A percentile compares a stretch with the other conserved stretches of the same genome.
These are phyloP conservation scores for Aspergillus aculeatinus DNA, from an alignment of 2,329 filamentous ascomycete species.

Conservation along the genomic window DNA sequence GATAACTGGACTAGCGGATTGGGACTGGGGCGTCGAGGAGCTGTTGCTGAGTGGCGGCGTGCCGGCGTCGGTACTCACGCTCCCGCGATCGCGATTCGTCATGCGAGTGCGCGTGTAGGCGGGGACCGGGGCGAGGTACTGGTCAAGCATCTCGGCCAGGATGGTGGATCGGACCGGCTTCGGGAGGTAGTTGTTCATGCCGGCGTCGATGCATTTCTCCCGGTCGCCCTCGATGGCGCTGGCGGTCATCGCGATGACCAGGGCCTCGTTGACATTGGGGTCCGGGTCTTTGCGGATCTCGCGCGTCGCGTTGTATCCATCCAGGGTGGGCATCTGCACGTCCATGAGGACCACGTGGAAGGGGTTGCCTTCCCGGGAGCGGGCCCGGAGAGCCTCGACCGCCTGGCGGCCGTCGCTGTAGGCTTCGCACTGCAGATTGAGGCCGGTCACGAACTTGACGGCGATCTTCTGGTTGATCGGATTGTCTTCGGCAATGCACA, in stretches of 20 bases:
- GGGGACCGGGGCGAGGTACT: conserved; percentile 58
- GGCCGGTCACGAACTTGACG: conserved; percentile 80
- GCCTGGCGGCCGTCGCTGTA: conserved; percentile 88
- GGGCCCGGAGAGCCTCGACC: conserved; percentile 76
- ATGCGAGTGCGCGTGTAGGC: conserved; percentile 35
- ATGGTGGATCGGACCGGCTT: conserved; percentile 91
- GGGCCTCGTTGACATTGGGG: conserved; percentile 72
- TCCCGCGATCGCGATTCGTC: conserved; percentile 31
- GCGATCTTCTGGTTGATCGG: conserved; percentile 93
- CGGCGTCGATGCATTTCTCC: conserved; percentile 91
- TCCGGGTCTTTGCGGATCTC: conserved; percentile 74
- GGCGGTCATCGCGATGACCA: conserved; percentile 98
- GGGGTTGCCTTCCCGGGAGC: conserved; percentile 68
- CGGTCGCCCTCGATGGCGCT: conserved; percentile 91
- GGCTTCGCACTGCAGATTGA: conserved; percentile 83
- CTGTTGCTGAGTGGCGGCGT: conserved; percentile 18
- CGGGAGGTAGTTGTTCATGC: conserved; percentile 96
- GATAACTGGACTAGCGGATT: conserved; percentile 9
- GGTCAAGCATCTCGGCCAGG: conserved; percentile 77
- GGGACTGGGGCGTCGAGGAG: conserved; percentile 19
- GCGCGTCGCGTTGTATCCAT: conserved; percentile 88
- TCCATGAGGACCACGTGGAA: conserved; percentile 96
- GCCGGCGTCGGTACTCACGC: conserved; percentile 27
- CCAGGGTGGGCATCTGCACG: conserved; percentile 90
- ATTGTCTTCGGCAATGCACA: conserved; percentile 95